phyloP scores from a whole-genome alignment of 441 rosid genomes.

The Kokia cookei region DNA sequence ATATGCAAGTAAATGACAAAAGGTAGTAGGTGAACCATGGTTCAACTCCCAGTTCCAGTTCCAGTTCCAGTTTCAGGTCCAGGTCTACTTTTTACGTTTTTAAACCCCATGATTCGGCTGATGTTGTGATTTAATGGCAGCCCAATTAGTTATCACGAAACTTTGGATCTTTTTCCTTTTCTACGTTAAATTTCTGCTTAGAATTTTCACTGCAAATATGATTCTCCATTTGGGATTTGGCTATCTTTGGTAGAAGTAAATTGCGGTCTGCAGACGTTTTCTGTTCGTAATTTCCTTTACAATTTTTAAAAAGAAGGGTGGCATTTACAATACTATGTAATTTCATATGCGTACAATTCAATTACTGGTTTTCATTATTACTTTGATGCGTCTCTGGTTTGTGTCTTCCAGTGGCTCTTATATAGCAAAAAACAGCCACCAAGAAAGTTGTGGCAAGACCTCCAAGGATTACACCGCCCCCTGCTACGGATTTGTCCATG shows the following conservation, averaged over 20 bases:
- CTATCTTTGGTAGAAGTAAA: background rate
- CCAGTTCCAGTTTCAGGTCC: too few relatives aligned
- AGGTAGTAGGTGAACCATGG: too few relatives aligned
- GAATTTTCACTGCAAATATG: background rate
- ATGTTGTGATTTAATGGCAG: background rate
- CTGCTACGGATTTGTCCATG: constrained; percentile 62
- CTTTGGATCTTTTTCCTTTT: background rate
- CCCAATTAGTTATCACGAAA: background rate
- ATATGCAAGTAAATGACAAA: too few relatives aligned
- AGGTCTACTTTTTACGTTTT: background rate
- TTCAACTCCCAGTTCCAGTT: background rate
- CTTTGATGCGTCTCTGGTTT: constrained; percentile 19
- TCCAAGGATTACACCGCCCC: constrained; percentile 66
- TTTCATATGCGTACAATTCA: background rate
- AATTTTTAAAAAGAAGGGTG: background rate
- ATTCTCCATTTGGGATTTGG: background rate
- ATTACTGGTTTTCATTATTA: constrained; percentile 11
- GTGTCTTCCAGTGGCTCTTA: constrained; percentile 64
- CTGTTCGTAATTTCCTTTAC: background rate
- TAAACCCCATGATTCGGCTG: too few relatives aligned
- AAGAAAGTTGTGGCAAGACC: constrained; percentile 64
- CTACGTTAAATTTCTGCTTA: background rate
- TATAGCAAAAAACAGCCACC: constrained; percentile 66
- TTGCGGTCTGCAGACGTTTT: background rate
- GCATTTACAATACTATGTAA: background rate